phyloP scores from a whole-genome alignment of 768 basidiomycete genomes.

The Panaeolus cyanescens region DNA sequence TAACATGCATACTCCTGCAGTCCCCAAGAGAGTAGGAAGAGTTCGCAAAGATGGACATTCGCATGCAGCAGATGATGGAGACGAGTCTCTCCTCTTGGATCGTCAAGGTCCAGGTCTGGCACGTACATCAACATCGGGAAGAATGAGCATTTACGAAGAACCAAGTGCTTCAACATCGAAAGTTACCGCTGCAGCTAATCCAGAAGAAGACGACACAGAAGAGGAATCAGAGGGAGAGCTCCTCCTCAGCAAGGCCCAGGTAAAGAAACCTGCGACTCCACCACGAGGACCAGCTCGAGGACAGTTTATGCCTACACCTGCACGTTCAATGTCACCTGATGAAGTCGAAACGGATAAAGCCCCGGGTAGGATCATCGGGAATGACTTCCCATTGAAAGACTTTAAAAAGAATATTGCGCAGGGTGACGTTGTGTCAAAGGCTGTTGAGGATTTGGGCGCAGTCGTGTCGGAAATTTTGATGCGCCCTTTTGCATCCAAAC shows the following conservation, averaged over 20 bases:
- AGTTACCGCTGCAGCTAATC: conserved; percentile 26
- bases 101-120: conserved; percentile 24
- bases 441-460: conserved; percentile 74
- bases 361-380: conserved; percentile 76
- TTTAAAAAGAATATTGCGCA: conserved; percentile 69
- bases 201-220: conserved; percentile 43
- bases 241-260: conserved; percentile 23
- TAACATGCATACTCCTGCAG: conserved; percentile 30
- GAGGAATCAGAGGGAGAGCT: conserved; percentile 34
- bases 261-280: conserved; percentile 17
- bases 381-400: conserved; percentile 72
- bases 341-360: conserved; percentile 53
- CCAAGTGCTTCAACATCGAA: conserved; percentile 20
- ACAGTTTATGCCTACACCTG: conserved; percentile 52
- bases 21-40: conserved; percentile 62
- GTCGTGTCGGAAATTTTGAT: conserved; percentile 73
- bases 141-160: conserved; percentile 14
- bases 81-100: conserved; percentile 59
- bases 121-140: conserved; percentile 12
- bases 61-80: conserved; percentile 65
- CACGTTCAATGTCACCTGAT: conserved; percentile 43
- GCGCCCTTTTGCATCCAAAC: conserved; percentile 68
- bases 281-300: conserved; percentile 12
- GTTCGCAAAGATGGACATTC: conserved; percentile 64
- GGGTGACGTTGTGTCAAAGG: conserved; percentile 84